Conservation (phyloP, 176 grass and related monocot species). For the Zea mays region DNA sequence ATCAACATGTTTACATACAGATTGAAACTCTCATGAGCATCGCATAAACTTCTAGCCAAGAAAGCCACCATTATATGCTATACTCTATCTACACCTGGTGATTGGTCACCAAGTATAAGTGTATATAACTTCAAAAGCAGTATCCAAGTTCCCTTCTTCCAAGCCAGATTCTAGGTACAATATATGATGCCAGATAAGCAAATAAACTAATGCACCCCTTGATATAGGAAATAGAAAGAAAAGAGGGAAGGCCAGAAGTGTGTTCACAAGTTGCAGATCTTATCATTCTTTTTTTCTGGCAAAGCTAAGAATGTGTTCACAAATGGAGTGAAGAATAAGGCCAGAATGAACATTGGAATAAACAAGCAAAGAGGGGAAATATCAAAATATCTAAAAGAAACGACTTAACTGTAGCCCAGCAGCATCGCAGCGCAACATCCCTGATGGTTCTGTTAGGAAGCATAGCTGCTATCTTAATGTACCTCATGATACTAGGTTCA, state of each 20-base stretch:
- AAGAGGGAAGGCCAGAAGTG: not conserved
- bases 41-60: not conserved
- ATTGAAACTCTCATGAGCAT: not conserved
- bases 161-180: not conserved
- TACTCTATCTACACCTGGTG: too few relatives aligned
- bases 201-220: not conserved
- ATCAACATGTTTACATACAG: constrained; percentile 13
- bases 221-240: not conserved
- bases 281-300: not conserved
- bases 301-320: not conserved
- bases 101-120: too few relatives aligned
- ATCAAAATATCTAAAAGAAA: constrained; percentile 24
- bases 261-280: constrained; percentile 4
- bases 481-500: constrained; percentile 94
- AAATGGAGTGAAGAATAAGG: constrained; percentile 10
- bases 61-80: too few relatives aligned
- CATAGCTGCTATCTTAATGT: constrained; percentile 92
- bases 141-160: not conserved
- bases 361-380: not conserved
- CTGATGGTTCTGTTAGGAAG: constrained; percentile 86
- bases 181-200: constrained; percentile 10
- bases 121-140: not conserved
- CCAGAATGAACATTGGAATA: not conserved
- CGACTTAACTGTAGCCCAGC: constrained; percentile 75
- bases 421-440: constrained; percentile 90